Evolutionary conservation across 2,329 filamentous ascomycete genomes (phyloP), one percentile per base, ranked within the genome.

Genomic region (Stemphylium vesicarium): DNA sequence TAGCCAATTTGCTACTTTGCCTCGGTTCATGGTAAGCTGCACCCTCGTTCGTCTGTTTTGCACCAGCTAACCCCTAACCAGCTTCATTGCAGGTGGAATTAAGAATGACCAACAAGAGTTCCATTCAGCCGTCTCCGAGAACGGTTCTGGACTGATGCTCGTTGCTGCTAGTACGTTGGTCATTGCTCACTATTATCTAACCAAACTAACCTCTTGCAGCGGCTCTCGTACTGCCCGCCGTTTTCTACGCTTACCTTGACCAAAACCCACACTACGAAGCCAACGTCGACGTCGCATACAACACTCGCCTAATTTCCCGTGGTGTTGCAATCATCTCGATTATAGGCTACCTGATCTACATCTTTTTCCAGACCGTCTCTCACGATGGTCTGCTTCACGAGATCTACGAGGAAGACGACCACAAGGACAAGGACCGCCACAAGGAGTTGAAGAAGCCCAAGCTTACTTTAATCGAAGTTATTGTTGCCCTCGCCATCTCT

Each of bases 1-100:
- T 96, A 31, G 91, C 92, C 11, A 96, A 92, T 29, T 84, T 95
- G 77, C 77, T 96, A 39, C 80, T 96, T 1, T 96, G 91, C 64
- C 77, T 96, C 22, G 92, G 92, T 0, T 69, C 88, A 47, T 95
- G 91, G 48, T 50, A 44, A 44, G 48, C 40, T 5, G n/a, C 33
- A 26, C 11, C 16, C 22, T 15, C 4, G 6, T 18, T 18, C 6
- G n/a, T 24, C 4, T 2, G 2, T 41, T 12, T 10, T 37, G 2
- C 15, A 10, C 11, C 18, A 15, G 11, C 48, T 50, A 10, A 37
- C 4, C 11, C 44, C 22, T 22, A 36, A 16, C 12, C 20, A 50
- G 48, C 72, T 96, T 96, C 79, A 85, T 94, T 57, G 83, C 87
- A 18, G 90, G 90, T 36, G 91, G 92, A 8, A 62, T 94, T 32